Evolutionary conservation across 306 rosid genomes (phyloP), one percentile per base, ranked within the genome.

Genomic region (Chamaecrista fasciculata): DNA sequence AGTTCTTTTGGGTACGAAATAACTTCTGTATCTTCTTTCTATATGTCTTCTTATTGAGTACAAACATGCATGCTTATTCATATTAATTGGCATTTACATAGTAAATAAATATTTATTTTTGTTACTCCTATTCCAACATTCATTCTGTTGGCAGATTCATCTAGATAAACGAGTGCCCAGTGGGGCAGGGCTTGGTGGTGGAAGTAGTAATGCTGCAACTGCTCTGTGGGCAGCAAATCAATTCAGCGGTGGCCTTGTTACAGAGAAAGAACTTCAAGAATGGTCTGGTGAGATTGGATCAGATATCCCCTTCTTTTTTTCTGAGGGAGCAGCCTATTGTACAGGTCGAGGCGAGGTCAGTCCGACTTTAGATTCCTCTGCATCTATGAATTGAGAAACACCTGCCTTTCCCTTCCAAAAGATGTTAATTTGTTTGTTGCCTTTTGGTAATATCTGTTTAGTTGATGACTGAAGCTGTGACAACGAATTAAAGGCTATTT

Each of bases 201-300:
- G 97, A 79, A 94, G 98, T 77, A 88, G 97, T 81, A 94, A 94
- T 70, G 98, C 98, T 69, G 98, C 98, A 52, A 94, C 97, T 67
- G 97, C 98, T 4, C 73, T 94, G 47, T 94, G 98, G 98, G 98
- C 98, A 9, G 97, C 97, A 49, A 94, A 94, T 78, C 96, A 94
- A 71, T 94, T 94, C 63, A 90, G 71, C 76, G 89, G 90, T 34
- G 75, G 86, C 72, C 77, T 72, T 82, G 97, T 92, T 57, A 75
- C 95, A 19, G 97, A 90, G 78, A 81, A 88, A 81, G 97, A 94
- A 55, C 92, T 94, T 73, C 96, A 94, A 76, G 95, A 90, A 74
- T 94, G 98, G 98, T 94, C 98, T 21, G 63, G 96, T 79, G 98
- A 94, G 84, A 94, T 94, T 74, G 98, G 98, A 63, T 94, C 98